phyloP scores from a whole-genome alignment of 805 yeast species.

The Candida sphagnicola region DNA sequence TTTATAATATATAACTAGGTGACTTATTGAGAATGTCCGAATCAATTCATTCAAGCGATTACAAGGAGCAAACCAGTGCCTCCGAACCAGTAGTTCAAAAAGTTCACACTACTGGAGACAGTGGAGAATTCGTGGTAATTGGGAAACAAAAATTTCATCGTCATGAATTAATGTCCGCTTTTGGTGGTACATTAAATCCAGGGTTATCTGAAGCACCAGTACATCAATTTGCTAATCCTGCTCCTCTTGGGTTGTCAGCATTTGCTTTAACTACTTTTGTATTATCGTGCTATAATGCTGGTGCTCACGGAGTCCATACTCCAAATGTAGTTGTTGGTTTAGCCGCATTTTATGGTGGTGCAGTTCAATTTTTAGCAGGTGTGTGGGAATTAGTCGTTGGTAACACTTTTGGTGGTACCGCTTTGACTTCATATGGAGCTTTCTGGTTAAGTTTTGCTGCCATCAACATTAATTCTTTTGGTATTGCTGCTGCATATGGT shows the following conservation, averaged over 20 bases:
- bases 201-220: constrained; percentile 39
- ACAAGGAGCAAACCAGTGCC: constrained; percentile 12
- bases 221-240: constrained; percentile 64
- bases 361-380: constrained; percentile 59
- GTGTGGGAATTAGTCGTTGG: constrained; percentile 64
- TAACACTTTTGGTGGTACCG: constrained; percentile 70
- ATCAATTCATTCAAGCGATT: constrained; percentile 14
- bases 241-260: constrained; percentile 62
- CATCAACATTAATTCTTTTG: constrained; percentile 26
- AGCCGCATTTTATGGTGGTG: constrained; percentile 65
- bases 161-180: constrained; percentile 38
- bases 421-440: constrained; percentile 50
- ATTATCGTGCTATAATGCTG: constrained; percentile 52
- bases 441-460: constrained; percentile 36
- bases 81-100: constrained; percentile 12
- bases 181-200: constrained; percentile 37
- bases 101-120: constrained; percentile 31
- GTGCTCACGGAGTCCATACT: constrained; percentile 49
- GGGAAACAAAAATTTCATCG: constrained; percentile 32
- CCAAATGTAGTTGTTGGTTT: constrained; percentile 57
- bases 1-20: too few relatives aligned
- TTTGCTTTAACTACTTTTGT: constrained; percentile 66
- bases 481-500: constrained; percentile 28
- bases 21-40: constrained; percentile 6
- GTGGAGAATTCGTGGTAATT: constrained; percentile 30